Evolutionary conservation across 2,329 filamentous ascomycete genomes (phyloP).

Genomic region (Fusarium metavorans): DNA sequence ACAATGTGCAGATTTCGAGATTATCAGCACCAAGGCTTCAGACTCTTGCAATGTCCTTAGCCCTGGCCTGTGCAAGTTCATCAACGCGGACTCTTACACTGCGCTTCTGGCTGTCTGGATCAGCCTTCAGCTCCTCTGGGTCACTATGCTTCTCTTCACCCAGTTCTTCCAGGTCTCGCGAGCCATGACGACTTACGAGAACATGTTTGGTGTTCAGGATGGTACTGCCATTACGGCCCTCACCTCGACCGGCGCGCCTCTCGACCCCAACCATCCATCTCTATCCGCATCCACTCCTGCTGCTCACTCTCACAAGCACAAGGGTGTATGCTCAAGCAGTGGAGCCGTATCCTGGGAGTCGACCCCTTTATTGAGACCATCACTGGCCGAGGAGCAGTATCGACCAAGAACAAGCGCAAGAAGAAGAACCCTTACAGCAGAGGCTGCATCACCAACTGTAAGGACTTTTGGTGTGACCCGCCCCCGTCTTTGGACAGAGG

Average conservation of each 20-base stretch:
- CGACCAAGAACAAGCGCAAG: slow-evolving; percentile 63
- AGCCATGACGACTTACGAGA: slow-evolving; percentile 96
- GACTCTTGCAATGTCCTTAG: slow-evolving; percentile 80
- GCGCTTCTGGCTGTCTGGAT: slow-evolving; percentile 84
- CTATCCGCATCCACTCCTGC: slow-evolving; percentile 63
- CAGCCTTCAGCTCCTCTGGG: slow-evolving; percentile 89
- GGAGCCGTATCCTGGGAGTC: slow-evolving; percentile 87
- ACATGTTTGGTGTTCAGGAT: slow-evolving; percentile 85
- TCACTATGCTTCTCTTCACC: slow-evolving; percentile 95
- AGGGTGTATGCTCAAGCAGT: slow-evolving; percentile 79
- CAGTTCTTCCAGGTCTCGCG: slow-evolving; percentile 93
- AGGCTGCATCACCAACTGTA: slow-evolving; percentile 89
- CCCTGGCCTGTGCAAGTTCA: slow-evolving; percentile 77
- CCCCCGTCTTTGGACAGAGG: slow-evolving; percentile 81
- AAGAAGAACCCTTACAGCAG: slow-evolving; percentile 86
- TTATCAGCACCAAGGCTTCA: slow-evolving; percentile 64
- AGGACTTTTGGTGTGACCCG: slow-evolving; percentile 96
- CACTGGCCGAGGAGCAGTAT: slow-evolving; percentile 81
- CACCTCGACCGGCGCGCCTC: slow-evolving; percentile 80
- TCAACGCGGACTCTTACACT: slow-evolving; percentile 87
- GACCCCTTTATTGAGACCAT: slow-evolving; percentile 96
- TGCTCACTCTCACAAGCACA: slow-evolving; percentile 65
- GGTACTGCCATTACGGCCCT: slow-evolving; percentile 75
- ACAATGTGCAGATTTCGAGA: slow-evolving; percentile 69
- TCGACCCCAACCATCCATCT: slow-evolving; percentile 75